Conservation (phyloP, 2,329 filamentous ascomycete genomes). For the Sporothrix inflata region DNA sequence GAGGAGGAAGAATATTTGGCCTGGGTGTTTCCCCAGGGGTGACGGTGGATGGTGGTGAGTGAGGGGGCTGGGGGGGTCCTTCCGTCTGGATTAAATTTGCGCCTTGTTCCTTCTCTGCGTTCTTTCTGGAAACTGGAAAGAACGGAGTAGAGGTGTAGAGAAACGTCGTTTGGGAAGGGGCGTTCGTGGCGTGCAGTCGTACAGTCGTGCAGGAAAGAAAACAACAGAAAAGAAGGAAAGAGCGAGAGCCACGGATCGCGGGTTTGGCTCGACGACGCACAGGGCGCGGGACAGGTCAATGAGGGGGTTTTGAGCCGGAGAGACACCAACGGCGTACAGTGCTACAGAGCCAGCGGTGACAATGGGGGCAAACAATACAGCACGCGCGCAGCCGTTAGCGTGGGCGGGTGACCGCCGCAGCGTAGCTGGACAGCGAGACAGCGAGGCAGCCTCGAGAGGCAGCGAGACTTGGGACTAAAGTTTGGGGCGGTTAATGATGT, state of each 20-base stretch:
- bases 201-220: neutral
- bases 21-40: neutral
- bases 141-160: neutral
- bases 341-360: neutral
- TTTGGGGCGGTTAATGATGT: conserved; percentile 15
- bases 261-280: neutral
- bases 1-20: conserved; percentile 27
- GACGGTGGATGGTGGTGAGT: neutral
- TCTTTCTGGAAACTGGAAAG: neutral
- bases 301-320: conserved; percentile 2
- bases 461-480: neutral
- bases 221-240: neutral
- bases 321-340: neutral
- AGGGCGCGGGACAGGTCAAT: conserved; percentile 2
- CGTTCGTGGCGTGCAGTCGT: neutral
- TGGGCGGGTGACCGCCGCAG: neutral
- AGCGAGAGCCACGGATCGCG: conserved; percentile 10
- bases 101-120: neutral
- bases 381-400: conserved; percentile 17
- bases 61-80: neutral
- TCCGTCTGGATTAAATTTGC: neutral
- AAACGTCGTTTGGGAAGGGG: neutral
- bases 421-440: neutral
- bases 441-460: neutral
- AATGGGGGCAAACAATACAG: neutral